Evolutionary conservation across 2,329 filamentous ascomycete genomes (phyloP), one percentile per base, ranked within the genome.

Genomic region (Pseudogymnoascus sp.): DNA sequence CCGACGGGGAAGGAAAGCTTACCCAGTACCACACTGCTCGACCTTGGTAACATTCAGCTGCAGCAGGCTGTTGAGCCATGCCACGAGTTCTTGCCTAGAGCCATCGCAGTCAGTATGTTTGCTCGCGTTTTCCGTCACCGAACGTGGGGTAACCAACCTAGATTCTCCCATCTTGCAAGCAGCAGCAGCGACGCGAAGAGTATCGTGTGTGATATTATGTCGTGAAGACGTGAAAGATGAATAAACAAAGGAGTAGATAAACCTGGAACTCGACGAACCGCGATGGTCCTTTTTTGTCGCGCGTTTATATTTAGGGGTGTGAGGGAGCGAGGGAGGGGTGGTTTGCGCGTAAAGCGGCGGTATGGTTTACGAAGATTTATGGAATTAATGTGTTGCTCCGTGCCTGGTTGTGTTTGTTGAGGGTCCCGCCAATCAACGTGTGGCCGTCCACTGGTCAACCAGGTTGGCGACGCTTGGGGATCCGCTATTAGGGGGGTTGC

Each of bases 11-110:
- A 11, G 20, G n/a, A n/a, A 62, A 65, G 74, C 79, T 70, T 86
- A 97, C 93, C 93, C 94, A 72, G 93, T 97, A 75, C 94, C 94
- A 76, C 93, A 97, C 82, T 99, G 94, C 80, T 99, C 94, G 74
- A 99, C 91, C 78, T 97, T 97, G 71, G 89, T 97, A 71, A 99
- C 86, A 79, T 97, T 99, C 72, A 99, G 88, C 79, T 97, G 91
- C 59, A 99, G 86, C 65, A 99, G 89, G 82, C 90, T 93, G 82
- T 99, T 99, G 68, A 97, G 81, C 94, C 94, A 99, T 78, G 87
- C 84, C 69, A 99, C 82, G 69, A 99, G 85, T 80, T 99, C 94
- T 79, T 99, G 94, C 81, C 94, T 97, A 70, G 62, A 65, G 32
- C 60, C 41, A 50, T 5, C 22, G 2, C 41, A 16, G 60, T 60